Conservation (phyloP, 306 rosid genomes). For the Hippophae tibetana region DNA sequence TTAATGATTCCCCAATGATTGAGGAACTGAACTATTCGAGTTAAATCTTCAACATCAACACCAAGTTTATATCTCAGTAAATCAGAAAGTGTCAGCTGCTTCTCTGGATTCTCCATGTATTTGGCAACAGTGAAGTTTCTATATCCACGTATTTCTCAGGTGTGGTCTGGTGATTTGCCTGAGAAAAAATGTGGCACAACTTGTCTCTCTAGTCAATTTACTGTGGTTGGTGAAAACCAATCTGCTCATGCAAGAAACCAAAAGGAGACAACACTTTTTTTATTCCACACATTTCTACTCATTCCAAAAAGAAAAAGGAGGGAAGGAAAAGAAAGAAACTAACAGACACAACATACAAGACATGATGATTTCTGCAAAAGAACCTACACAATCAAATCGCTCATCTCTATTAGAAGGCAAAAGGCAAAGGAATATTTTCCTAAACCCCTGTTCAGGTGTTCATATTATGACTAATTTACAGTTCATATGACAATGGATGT, state of each 20-base stretch:
- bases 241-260: slow-evolving; percentile 37
- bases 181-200: slow-evolving; percentile 96
- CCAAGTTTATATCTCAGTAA: slow-evolving; percentile 47
- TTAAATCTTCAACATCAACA: slow-evolving; percentile 57
- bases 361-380: no score
- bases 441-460: no score
- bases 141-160: slow-evolving; percentile 91
- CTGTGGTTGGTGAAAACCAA: slow-evolving; percentile 90
- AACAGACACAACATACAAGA: not conserved
- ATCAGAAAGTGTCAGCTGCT: slow-evolving; percentile 52
- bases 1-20: slow-evolving; percentile 97
- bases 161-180: slow-evolving; percentile 49
- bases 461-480: no score
- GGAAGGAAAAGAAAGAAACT: no score
- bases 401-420: no score
- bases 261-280: not conserved
- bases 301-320: no score
- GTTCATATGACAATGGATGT: no score
- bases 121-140: slow-evolving; percentile 73
- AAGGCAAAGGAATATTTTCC: no score
- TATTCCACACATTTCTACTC: no score
- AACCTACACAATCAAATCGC: no score
- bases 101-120: slow-evolving; percentile 80
- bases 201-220: slow-evolving; percentile 92
- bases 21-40: slow-evolving; percentile 76